These are phyloP conservation scores for Thinopyrum elongatum DNA, from an alignment of 176 grass and related monocot genomes.

Conservation along the genomic window DNA sequence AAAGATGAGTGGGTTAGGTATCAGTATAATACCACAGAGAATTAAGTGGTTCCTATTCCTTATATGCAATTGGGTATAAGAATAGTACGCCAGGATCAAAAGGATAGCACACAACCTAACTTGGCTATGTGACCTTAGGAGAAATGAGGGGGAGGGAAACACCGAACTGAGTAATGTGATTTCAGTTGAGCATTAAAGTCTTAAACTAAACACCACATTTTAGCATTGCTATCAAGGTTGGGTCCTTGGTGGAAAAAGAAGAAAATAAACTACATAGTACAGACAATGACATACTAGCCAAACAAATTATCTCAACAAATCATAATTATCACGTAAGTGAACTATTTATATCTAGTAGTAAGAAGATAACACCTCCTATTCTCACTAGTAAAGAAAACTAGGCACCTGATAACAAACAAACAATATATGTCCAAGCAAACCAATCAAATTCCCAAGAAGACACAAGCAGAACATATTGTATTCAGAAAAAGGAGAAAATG, in stretches of 20 bases:
- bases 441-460: slow-evolving; percentile 89
- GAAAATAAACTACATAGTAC: neutral
- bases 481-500: neutral
- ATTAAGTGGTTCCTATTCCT: too few relatives aligned
- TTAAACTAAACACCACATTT: slow-evolving; percentile 88
- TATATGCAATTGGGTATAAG: neutral
- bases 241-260: slow-evolving; percentile 60
- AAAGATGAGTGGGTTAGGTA: neutral
- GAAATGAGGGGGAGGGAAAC: neutral
- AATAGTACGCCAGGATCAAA: neutral
- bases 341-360: slow-evolving; percentile 5
- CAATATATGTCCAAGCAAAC: slow-evolving; percentile 89
- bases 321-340: neutral
- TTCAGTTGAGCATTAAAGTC: slow-evolving; percentile 62
- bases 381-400: neutral
- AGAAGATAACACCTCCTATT: neutral
- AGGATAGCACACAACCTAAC: neutral
- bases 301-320: neutral
- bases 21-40: too few relatives aligned
- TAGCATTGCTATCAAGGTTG: slow-evolving; percentile 84
- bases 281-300: neutral
- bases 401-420: slow-evolving; percentile 92
- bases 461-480: slow-evolving; percentile 52
- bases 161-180: neutral
- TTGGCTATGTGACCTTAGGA: neutral